Evolutionary conservation across 805 yeast species (phyloP).

Genomic region (Lipomyces orientalis): DNA sequence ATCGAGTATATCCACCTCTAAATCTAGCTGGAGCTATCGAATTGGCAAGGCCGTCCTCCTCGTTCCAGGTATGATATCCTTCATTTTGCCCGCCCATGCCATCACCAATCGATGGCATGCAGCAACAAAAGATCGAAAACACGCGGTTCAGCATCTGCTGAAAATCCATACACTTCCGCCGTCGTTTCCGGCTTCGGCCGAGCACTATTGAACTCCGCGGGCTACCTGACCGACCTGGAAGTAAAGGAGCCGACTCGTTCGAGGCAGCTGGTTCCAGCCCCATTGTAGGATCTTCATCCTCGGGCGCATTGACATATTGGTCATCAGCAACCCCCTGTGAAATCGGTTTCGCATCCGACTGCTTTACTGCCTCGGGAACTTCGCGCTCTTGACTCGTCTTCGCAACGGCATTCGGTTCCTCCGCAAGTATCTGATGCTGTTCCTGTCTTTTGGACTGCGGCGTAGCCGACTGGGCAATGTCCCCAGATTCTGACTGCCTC

Average conservation of each 20-base stretch:
- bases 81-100: conserved; percentile 21
- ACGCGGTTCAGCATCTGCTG: conserved; percentile 9
- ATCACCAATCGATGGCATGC: conserved; percentile 17
- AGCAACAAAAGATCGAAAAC: conserved; percentile 17
- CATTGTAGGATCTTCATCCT: conserved; percentile 1
- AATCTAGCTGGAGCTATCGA: conserved; percentile 9
- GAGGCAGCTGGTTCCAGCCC: conserved; percentile 3
- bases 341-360: background rate
- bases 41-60: conserved; percentile 1
- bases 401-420: conserved; percentile 16
- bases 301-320: background rate
- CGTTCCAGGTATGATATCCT: conserved; percentile 10
- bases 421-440: conserved; percentile 9
- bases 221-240: conserved; percentile 1
- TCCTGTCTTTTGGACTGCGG: background rate
- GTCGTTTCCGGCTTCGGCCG: background rate
- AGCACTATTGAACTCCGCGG: conserved; percentile 2
- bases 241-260: conserved; percentile 26
- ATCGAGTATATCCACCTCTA: conserved; percentile 10
- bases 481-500: conserved; percentile 6
- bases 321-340: background rate
- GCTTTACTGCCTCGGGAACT: background rate
- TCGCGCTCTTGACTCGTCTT: background rate
- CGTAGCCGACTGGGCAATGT: conserved; percentile 2
- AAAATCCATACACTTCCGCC: background rate